Conservation (phyloP, 2,329 filamentous ascomycete species). For the Rachicladosporium sp. region DNA sequence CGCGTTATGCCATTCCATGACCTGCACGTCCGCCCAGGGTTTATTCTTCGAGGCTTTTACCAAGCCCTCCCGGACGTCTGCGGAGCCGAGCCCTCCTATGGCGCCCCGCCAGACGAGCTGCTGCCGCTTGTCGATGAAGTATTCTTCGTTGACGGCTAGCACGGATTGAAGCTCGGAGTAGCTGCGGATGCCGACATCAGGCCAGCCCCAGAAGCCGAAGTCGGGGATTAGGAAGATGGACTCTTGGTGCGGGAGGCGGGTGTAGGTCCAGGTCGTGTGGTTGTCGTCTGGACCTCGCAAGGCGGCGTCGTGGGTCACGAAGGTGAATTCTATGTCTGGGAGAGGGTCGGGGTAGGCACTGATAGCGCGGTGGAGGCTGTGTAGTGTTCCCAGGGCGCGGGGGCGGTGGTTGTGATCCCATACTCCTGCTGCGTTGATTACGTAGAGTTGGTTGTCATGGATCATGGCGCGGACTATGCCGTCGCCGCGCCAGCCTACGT, state of each 20-base stretch:
- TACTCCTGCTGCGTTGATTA: slow-evolving; percentile 22
- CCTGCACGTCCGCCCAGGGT: slow-evolving; percentile 35
- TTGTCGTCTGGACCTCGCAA: slow-evolving; percentile 9
- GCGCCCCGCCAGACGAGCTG: slow-evolving; percentile 40
- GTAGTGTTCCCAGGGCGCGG: slow-evolving; percentile 27
- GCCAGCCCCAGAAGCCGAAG: slow-evolving; percentile 43
- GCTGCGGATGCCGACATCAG: slow-evolving; percentile 28
- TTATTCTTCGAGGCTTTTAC: slow-evolving; percentile 20
- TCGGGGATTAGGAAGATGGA: slow-evolving; percentile 40
- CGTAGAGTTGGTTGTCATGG: slow-evolving; percentile 25
- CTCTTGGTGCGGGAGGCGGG: slow-evolving; percentile 19
- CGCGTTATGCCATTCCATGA: slow-evolving; percentile 14
- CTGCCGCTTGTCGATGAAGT: slow-evolving; percentile 29
- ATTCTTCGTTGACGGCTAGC: slow-evolving; percentile 9
- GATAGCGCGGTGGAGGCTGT: slow-evolving; percentile 38
- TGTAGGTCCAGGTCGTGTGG: slow-evolving; percentile 31
- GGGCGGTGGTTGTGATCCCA: slow-evolving; percentile 17
- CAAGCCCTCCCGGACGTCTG: slow-evolving; percentile 19
- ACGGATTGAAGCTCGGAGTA: slow-evolving; percentile 8
- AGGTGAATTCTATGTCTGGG: slow-evolving; percentile 39
- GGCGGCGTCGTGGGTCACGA: slow-evolving; percentile 33
- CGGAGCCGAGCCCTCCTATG: slow-evolving; percentile 15
- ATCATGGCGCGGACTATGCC: slow-evolving; percentile 26
- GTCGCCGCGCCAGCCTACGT: slow-evolving; percentile 19
- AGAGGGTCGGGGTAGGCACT: slow-evolving; percentile 28